Conservation (phyloP, 2,329 filamentous ascomycete genomes). For the Rhexocercosporidium sp. region DNA sequence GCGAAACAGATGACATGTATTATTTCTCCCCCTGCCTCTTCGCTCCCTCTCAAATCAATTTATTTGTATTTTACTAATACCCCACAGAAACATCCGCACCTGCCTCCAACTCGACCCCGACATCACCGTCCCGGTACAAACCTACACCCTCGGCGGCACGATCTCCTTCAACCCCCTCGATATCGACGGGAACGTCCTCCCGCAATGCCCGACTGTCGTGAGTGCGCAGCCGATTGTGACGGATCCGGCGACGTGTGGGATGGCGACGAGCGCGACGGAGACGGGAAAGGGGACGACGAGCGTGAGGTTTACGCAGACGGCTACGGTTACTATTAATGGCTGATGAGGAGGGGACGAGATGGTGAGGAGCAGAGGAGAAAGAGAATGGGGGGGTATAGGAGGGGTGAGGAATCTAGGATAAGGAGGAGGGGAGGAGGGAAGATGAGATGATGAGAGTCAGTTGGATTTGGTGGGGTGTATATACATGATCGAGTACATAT, state of each 20-base stretch:
- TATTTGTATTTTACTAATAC: background rate
- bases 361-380: too few species aligned
- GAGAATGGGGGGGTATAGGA: background rate
- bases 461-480: too few species aligned
- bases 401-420: background rate
- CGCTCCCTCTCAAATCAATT: background rate
- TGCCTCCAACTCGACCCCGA: constrained; percentile 12
- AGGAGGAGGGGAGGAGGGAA: background rate
- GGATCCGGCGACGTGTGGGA: constrained; percentile 1
- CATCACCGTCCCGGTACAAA: constrained; percentile 1
- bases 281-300: background rate
- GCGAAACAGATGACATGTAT: constrained; percentile 15
- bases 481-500: too few species aligned
- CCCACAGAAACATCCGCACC: constrained; percentile 4
- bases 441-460: too few species aligned
- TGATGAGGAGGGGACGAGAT: background rate
- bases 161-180: background rate
- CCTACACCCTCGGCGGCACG: background rate
- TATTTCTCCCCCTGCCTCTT: background rate
- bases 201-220: background rate
- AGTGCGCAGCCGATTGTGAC: background rate
- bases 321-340: background rate
- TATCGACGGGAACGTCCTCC: background rate
- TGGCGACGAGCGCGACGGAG: background rate
- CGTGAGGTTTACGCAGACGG: constrained; percentile 7